Percentiles rank a stretch among this genome's conserved stretches.
Evolutionary conservation across 805 yeast genomes (phyloP).

Genomic region (Yamadazyma olivae): DNA sequence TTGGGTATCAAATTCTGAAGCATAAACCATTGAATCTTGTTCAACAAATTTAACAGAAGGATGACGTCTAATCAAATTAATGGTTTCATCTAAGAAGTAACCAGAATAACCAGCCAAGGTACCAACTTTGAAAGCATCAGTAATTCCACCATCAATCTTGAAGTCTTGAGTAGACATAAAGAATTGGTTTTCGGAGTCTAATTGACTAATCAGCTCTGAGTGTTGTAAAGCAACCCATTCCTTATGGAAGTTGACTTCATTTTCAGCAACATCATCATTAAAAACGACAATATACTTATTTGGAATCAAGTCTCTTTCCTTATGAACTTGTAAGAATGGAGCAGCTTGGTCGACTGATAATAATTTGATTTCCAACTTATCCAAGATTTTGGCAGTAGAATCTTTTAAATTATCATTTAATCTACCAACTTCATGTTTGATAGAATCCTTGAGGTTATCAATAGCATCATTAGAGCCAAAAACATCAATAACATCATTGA

Average conservation of each 20-base stretch:
- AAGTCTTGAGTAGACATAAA: constrained; percentile 25
- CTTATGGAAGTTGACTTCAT: constrained; percentile 61
- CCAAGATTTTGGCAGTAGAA: constrained; percentile 2
- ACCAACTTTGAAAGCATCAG: constrained; percentile 60
- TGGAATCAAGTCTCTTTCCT: constrained; percentile 52
- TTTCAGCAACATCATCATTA: constrained; percentile 57
- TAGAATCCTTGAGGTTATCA: constrained; percentile 3
- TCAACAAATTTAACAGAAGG: constrained; percentile 69
- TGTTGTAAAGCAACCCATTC: constrained; percentile 61
- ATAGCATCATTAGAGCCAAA: constrained; percentile 19
- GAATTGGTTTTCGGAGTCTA: constrained; percentile 28
- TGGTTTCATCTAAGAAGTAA: constrained; percentile 68
- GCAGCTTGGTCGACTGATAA: constrained; percentile 23
- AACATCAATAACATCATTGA: constrained; percentile 38
- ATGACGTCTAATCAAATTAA: constrained; percentile 68
- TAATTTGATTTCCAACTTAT: constrained; percentile 8
- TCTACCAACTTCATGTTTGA: constrained; percentile 1
- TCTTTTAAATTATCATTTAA: constrained; percentile 4
- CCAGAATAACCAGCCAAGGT: constrained; percentile 80
- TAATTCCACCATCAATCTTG: constrained; percentile 48
- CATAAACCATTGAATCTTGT: constrained; percentile 67
- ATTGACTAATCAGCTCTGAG: constrained; percentile 35
- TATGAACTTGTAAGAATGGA: constrained; percentile 43
- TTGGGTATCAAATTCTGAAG: constrained; percentile 64
- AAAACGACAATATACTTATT: constrained; percentile 84